These are phyloP conservation scores for Carex arenaria DNA, from an alignment of 202 grass and related monocot species.

Conservation along the genomic window DNA sequence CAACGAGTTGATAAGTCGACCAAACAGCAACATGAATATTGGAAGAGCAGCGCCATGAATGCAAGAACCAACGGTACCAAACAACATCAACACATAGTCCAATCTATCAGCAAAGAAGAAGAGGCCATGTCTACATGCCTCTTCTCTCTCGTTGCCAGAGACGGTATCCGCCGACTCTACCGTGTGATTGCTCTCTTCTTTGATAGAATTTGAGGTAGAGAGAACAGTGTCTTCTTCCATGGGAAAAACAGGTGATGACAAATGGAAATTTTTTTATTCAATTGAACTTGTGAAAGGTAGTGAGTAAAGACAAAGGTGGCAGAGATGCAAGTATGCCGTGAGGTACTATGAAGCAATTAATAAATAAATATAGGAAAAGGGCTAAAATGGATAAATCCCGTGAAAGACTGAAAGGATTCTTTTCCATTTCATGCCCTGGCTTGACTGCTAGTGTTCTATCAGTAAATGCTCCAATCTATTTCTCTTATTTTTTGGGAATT, in stretches of 20 bases:
- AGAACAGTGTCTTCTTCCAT: background rate
- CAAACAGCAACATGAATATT: background rate
- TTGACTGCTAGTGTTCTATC: background rate
- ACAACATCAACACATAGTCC: background rate
- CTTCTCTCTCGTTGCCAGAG: background rate
- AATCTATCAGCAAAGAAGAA: constrained; percentile 1
- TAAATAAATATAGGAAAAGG: background rate
- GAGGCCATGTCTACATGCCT: background rate
- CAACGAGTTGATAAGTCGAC: background rate
- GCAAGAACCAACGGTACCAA: background rate
- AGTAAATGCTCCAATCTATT: background rate
- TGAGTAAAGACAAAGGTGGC: background rate
- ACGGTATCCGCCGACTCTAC: background rate
- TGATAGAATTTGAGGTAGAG: background rate
- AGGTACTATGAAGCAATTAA: background rate
- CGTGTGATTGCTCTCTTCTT: background rate
- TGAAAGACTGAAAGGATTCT: background rate
- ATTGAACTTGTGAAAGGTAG: background rate
- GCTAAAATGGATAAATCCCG: background rate
- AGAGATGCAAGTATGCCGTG: background rate
- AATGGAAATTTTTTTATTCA: background rate
- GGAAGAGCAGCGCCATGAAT: constrained; percentile 3
- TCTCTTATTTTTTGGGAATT: background rate
- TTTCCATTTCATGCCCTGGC: background rate
- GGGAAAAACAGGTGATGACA: background rate